A percentile compares a stretch with the other conserved stretches of the same genome.
These are phyloP conservation scores for Starmerella roubikii DNA, from an alignment of 805 yeast species.

Conservation along the genomic window DNA sequence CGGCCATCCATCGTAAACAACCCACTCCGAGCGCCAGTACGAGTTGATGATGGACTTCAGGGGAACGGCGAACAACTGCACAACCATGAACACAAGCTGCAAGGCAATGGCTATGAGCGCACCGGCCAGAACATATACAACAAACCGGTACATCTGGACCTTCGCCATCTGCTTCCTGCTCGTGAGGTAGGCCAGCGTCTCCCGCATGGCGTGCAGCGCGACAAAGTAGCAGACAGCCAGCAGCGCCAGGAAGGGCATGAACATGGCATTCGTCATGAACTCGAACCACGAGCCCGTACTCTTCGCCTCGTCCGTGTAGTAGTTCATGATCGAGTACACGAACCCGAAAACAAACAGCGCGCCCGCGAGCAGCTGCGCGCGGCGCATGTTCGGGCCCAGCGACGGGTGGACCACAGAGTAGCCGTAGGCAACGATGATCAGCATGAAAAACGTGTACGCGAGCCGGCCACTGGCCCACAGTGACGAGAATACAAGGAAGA, in stretches of 20 bases:
- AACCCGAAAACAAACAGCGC: constrained; percentile 43
- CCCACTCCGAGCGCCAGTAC: constrained; percentile 86
- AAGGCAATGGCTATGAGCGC: constrained; percentile 49
- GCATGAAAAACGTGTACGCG: constrained; percentile 75
- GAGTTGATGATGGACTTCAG: constrained; percentile 64
- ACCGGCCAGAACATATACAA: constrained; percentile 59
- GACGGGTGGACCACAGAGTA: constrained; percentile 89
- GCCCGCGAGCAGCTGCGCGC: constrained; percentile 45
- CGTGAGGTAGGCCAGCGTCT: constrained; percentile 57
- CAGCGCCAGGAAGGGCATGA: constrained; percentile 59
- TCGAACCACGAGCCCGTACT: constrained; percentile 25
- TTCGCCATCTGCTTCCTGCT: constrained; percentile 88
- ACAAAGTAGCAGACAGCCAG: constrained; percentile 60
- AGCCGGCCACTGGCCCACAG: constrained; percentile 66
- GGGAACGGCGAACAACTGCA: constrained; percentile 56
- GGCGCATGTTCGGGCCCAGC: constrained; percentile 65
- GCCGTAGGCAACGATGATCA: constrained; percentile 77
- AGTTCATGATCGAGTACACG: constrained; percentile 41
- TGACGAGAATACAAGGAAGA: constrained; percentile 66
- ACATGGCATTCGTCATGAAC: constrained; percentile 38
- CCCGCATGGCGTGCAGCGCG: constrained; percentile 57
- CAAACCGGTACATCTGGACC: constrained; percentile 67
- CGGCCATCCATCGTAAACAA: constrained; percentile 89
- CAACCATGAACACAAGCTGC: constrained; percentile 54
- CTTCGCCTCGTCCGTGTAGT: constrained; percentile 26